Evolutionary conservation across 768 basidiomycete species (phyloP), one percentile per base, ranked within the genome.

Genomic region (Mycena alexandri): DNA sequence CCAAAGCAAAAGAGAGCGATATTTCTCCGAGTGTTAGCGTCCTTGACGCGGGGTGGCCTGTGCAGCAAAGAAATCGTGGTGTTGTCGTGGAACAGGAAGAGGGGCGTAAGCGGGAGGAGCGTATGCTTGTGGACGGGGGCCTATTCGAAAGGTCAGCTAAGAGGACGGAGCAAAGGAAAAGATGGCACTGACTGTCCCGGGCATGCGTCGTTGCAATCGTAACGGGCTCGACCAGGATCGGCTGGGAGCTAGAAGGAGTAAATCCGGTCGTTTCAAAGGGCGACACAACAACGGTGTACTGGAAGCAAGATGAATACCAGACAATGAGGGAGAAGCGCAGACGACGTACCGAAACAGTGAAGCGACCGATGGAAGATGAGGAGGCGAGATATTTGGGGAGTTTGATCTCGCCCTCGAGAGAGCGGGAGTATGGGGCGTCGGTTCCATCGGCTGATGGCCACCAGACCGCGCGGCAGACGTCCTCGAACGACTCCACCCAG

Each of bases 121-220:
- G 72, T 86, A 86, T 19, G 82, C 82, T 24, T 79, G 78, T 24
- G 84, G 81, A 25, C 84, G 82, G 19, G 85, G 84, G 22, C 86
- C 87, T 75, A 17, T 58, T 38, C 4, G 36, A 25, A 16, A 55
- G 42, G 42, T 67, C 41, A 64, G 52, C 48, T 34, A 16, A 16
- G 10, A 19, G n/a, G 33, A 25, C 22, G 16, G 16, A 36, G 14
- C 11, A 44, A 55, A 43, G 2, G 38, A 3, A n/a, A 8, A 50
- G 21, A 12, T 7, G 24, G 47, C n/a, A 68, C 70, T 64, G 53
- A 71, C 70, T 68, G 59, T 71, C 69, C 33, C 81, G 82, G 12
- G 82, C 81, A 65, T 85, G 80, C 77, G 83, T 81, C 5, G 86
- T 86, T 24, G 83, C 83, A 54, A 88, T 86, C 70, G 85, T 83